phyloP scores from a whole-genome alignment of 129 eudicot species.

The Cynara cardunculus region DNA sequence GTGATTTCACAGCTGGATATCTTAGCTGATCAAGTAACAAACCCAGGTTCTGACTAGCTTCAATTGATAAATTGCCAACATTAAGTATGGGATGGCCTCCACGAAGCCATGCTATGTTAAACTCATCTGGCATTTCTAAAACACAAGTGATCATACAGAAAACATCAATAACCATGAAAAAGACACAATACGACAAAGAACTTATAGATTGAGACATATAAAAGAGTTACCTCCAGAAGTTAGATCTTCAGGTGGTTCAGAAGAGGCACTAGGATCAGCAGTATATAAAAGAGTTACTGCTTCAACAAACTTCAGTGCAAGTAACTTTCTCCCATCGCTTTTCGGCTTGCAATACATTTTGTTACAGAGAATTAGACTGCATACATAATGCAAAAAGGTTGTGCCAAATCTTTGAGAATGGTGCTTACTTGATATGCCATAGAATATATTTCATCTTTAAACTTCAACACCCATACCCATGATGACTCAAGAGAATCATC shows the following conservation, averaged over 20 bases:
- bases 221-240: conserved; percentile 51
- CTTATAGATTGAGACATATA: not conserved
- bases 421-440: conserved; percentile 74
- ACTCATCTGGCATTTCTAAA: conserved; percentile 54
- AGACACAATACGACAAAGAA: not conserved
- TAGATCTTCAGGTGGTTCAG: conserved; percentile 67
- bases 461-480: conserved; percentile 73
- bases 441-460: conserved; percentile 78
- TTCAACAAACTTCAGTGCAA: conserved; percentile 85
- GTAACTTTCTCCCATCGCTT: conserved; percentile 83
- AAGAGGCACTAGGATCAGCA: conserved; percentile 78
- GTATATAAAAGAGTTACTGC: conserved; percentile 77
- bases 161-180: conserved; percentile 3
- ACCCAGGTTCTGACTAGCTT: conserved; percentile 83
- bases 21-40: conserved; percentile 90
- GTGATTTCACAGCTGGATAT: conserved; percentile 70
- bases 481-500: conserved; percentile 61
- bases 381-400: not conserved
- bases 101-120: conserved; percentile 94
- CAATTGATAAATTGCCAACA: conserved; percentile 77
- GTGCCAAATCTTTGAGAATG: conserved; percentile 2
- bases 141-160: conserved; percentile 5
- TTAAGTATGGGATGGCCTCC: conserved; percentile 95
- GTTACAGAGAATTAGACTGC: conserved; percentile 23
- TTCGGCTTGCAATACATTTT: conserved; percentile 43